A percentile compares a stretch with the other conserved stretches of the same genome.
Conservation (phyloP, 805 yeast species). For the Starmerella stigmatis region DNA sequence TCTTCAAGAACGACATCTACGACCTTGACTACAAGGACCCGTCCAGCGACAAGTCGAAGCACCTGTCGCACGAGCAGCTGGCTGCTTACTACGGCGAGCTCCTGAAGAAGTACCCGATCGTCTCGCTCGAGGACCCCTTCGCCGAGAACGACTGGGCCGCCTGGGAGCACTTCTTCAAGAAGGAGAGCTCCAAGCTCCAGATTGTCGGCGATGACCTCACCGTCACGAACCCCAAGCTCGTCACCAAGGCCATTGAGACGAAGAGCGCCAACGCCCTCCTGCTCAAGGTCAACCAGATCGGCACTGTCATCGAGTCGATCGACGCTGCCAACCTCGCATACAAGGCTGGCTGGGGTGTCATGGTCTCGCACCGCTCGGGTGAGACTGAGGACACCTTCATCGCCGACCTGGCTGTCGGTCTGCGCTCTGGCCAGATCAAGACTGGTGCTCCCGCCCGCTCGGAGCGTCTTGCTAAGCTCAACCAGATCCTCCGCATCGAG, state of each 20-base stretch:
- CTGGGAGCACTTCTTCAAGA: conserved; percentile 77
- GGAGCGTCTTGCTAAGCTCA: conserved; percentile 97
- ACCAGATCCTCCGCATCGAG: conserved; percentile 97
- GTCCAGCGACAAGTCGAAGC: conserved; percentile 75
- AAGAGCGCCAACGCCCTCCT: conserved; percentile 90
- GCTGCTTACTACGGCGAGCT: conserved; percentile 74
- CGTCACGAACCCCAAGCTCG: conserved; percentile 93
- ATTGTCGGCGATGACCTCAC: conserved; percentile 97
- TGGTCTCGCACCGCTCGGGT: conserved; percentile 99
- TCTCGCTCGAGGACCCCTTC: conserved; percentile 96
- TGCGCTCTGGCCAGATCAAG: conserved; percentile 97
- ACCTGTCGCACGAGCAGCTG: conserved; percentile 82
- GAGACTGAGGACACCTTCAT: conserved; percentile 98
- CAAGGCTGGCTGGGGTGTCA: conserved; percentile 98
- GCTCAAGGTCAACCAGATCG: conserved; percentile 98
- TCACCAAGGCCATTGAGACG: conserved; percentile 90
- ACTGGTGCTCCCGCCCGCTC: conserved; percentile 99
- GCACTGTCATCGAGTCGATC: conserved; percentile 91
- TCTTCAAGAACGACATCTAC: conserved; percentile 93
- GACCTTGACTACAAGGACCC: conserved; percentile 99
- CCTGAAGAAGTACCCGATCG: conserved; percentile 88
- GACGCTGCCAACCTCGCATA: conserved; percentile 92
- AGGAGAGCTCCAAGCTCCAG: conserved; percentile 48
- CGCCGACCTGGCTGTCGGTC: conserved; percentile 96
- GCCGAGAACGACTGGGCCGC: conserved; percentile 99